Evolutionary conservation across 495 filamentous ascomycete genomes (phyloP).

Genomic region (Sphaerosporella brunnea): DNA sequence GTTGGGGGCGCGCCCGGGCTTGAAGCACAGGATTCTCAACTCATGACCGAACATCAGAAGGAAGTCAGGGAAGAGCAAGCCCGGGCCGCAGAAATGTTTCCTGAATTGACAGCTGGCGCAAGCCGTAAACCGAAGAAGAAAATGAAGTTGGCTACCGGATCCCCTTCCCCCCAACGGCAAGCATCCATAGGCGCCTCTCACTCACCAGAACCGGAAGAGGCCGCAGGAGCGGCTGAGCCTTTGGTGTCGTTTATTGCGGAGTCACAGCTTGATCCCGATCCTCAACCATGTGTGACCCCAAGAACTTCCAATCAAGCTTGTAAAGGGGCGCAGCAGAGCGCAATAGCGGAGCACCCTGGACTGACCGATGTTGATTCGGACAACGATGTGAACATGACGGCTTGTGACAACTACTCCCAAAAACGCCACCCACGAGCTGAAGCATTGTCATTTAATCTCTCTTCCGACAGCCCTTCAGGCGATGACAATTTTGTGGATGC

Average conservation of each 20-base stretch:
- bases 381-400: neutral
- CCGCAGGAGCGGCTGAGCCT: neutral
- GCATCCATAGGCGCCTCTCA: neutral
- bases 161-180: neutral
- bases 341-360: neutral
- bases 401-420: neutral
- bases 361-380: neutral
- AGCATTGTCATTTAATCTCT: neutral
- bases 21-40: conserved; percentile 38
- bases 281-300: neutral
- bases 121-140: neutral
- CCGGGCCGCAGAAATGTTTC: conserved; percentile 50
- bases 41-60: conserved; percentile 55
- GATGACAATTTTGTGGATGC: conserved; percentile 6
- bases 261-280: neutral
- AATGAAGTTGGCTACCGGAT: neutral
- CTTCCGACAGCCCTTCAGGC: neutral
- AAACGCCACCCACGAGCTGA: neutral
- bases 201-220: neutral
- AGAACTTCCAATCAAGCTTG: too few relatives aligned
- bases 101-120: conserved; percentile 32
- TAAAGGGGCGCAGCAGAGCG: neutral
- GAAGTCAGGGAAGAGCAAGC: conserved; percentile 50
- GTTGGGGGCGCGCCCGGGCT: conserved; percentile 40
- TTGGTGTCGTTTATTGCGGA: conserved; percentile 1